Conservation (phyloP, 1,139 yeast species). For the Taphrina communis region DNA sequence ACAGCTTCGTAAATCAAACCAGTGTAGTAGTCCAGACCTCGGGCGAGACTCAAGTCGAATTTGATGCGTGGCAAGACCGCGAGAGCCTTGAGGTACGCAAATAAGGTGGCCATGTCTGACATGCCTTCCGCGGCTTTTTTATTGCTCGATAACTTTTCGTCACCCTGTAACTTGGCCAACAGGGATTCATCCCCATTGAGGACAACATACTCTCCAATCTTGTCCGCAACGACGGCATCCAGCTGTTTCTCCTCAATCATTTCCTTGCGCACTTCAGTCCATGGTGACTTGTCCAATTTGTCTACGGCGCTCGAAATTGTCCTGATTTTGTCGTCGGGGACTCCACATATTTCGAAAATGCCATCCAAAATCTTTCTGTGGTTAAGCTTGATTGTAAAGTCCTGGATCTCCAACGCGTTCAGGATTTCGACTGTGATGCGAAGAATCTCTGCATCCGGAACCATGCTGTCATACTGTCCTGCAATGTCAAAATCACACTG, state of each 20-base stretch:
- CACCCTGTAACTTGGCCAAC: slow-evolving; percentile 61
- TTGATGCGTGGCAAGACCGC: slow-evolving; percentile 66
- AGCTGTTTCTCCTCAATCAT: slow-evolving; percentile 90
- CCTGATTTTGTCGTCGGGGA: slow-evolving; percentile 89
- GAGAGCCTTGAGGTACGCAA: slow-evolving; percentile 81
- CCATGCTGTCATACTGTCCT: slow-evolving; percentile 89
- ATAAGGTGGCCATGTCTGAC: slow-evolving; percentile 74
- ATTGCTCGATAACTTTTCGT: slow-evolving; percentile 65
- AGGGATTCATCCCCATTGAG: slow-evolving; percentile 79
- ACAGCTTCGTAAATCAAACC: slow-evolving; percentile 97
- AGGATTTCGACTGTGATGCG: slow-evolving; percentile 83
- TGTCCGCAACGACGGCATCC: slow-evolving; percentile 87
- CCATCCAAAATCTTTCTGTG: slow-evolving; percentile 97
- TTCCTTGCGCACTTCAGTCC: slow-evolving; percentile 92
- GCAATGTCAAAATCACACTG: slow-evolving; percentile 98
- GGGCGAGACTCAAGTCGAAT: slow-evolving; percentile 90
- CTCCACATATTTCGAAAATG: slow-evolving; percentile 93
- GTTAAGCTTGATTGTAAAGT: slow-evolving; percentile 87
- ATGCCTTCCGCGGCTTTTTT: slow-evolving; percentile 80
- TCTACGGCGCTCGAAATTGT: slow-evolving; percentile 94
- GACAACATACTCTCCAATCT: slow-evolving; percentile 88
- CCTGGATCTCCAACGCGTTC: slow-evolving; percentile 77
- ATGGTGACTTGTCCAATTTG: slow-evolving; percentile 86
- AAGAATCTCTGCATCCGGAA: slow-evolving; percentile 90
- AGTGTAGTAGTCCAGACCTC: slow-evolving; percentile 97